These are phyloP conservation scores for Alopecurus myosuroides DNA, from an alignment of 176 grass and related monocot genomes.

Conservation along the genomic window DNA sequence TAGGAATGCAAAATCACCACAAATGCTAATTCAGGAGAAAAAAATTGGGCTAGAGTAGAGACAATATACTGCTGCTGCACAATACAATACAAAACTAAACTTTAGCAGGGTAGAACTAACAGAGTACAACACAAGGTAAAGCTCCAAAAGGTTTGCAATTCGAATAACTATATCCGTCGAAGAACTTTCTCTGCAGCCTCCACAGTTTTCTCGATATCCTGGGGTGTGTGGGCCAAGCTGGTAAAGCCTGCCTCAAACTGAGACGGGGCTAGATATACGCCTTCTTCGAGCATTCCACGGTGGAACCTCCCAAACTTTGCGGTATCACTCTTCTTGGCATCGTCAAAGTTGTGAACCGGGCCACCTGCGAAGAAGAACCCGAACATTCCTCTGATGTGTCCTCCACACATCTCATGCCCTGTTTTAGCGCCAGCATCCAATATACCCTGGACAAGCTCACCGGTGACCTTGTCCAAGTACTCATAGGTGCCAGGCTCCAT, in stretches of 20 bases:
- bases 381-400: constrained; percentile 91
- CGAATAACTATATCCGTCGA: constrained; percentile 44
- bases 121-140: constrained; percentile 24
- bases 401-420: constrained; percentile 93
- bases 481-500: constrained; percentile 71
- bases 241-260: constrained; percentile 97
- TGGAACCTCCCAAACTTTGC: constrained; percentile 88
- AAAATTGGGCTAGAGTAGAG: constrained; percentile 3
- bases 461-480: constrained; percentile 84
- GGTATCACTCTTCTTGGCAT: constrained; percentile 85
- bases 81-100: constrained; percentile 24
- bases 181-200: constrained; percentile 88
- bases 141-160: not conserved
- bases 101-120: constrained; percentile 5
- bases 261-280: constrained; percentile 88
- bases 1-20: constrained; percentile 18
- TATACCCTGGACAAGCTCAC: constrained; percentile 67
- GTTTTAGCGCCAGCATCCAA: constrained; percentile 61
- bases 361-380: constrained; percentile 78
- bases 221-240: constrained; percentile 78
- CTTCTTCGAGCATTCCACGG: constrained; percentile 93
- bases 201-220: constrained; percentile 72
- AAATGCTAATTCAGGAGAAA: not conserved
- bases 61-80: constrained; percentile 29
- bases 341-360: constrained; percentile 79